Evolutionary conservation across 2,329 filamentous ascomycete genomes (phyloP), one percentile per base, ranked within the genome.

Genomic region (Aspergillus aculeatus): DNA sequence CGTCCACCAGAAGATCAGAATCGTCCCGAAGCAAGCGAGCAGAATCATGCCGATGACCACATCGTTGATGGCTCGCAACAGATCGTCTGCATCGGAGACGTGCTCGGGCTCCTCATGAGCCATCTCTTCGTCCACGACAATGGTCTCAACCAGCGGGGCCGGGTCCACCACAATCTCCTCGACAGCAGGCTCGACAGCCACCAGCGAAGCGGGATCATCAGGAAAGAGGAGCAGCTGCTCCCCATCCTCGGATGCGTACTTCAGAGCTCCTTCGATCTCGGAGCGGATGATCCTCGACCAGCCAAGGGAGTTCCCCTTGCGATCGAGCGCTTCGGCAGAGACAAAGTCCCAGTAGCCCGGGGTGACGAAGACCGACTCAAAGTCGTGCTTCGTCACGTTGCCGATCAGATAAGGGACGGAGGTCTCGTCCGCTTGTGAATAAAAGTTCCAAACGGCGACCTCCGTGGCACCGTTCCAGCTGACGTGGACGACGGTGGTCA

Each of bases 391-490:
- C 29, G 60, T 55, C 10, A 65, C 62, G n/a, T 53, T 62, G 11
- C 64, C 69, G 16, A 73, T 44, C 14, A 44, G 16, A 14, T 44
- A 44, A 5, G 38, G 38, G 16, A 44, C 16, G 38, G 38, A 19
- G 16, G 16, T 44, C 38, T 68, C 64, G 12, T 63, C 64, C 11
- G 64, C 65, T 47, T 71, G 66, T 16, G 69, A 73, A 47, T 72
- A 72, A 58, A 77, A 73, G 1, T 68, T 66, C 73, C 75, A 78
- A 5, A 14, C 49, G 2, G 59, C 65, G 5, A 78, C 66, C 24
- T 78, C 74, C 0, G 75, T 78, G 9, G 76, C 76, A 1, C 76
- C 76, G 47, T 78, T 72, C 70, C 70, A 72, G 60, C 70, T 72
- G 38, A 77, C 70, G 62, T 75, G 68, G 54, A 72, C 58, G 3